Evolutionary conservation across 2,329 filamentous ascomycete species (phyloP), one percentile per base, ranked within the genome.

Genomic region (Botrytis porri): DNA sequence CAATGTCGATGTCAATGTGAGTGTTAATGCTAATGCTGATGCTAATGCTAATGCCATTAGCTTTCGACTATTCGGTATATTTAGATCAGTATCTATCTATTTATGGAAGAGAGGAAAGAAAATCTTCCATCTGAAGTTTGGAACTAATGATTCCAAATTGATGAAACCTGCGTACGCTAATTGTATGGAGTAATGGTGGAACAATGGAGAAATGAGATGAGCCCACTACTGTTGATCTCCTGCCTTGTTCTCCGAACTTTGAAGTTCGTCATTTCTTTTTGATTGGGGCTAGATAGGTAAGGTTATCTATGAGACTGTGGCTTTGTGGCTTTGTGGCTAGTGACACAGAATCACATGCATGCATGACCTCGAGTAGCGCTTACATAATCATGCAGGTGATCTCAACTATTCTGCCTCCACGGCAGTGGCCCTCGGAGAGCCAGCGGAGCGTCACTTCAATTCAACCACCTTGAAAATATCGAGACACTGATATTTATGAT

Each of bases 111-210:
- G 61, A 32, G 22, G 25, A 29, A 62, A 39, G 37, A 41, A 29
- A 62, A 62, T 10, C 6, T 29, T 29, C 14, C 25, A 62, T 62
- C 60, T 9, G 37, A 43, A 62, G 25, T 62, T 43, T 41, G 61
- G 61, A 43, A 65, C 41, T 48, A 41, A 65, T 43, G 37, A 48
- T 65, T 25, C 29, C 16, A 35, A 48, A 48, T 35, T 65, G 29
- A 18, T 57, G 51, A 57, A 57, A 29, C 51, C 51, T 4, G 14
- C n/a, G 14, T 29, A 29, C 51, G 51, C 25, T 16, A 41, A 63
- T 63, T 29, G n/a, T 45, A 64, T 41, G 61, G 61, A 64, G 39
- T 64, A 64, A 45, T 20, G 61, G 39, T 64, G 61, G 61, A 45
- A 64, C 37, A 63, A 63, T 41, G 37, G 37, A 41, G 37, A 29